Conservation (phyloP, 2,329 filamentous ascomycete species). For the Whalleya microplaca region DNA sequence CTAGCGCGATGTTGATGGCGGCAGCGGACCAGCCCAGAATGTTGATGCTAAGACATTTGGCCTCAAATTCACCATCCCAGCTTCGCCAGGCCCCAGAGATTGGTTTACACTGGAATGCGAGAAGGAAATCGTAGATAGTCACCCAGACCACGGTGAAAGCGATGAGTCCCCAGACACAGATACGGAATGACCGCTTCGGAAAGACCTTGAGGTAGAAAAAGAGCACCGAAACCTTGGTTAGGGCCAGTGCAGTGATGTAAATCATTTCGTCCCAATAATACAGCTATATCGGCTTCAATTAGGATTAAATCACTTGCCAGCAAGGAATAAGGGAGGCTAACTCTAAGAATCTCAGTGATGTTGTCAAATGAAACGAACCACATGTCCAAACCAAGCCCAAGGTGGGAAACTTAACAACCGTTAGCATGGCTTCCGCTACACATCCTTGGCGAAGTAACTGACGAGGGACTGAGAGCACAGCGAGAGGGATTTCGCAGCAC, state of each 20-base stretch:
- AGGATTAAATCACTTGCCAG: not conserved
- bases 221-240: constrained; percentile 43
- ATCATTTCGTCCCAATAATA: constrained; percentile 38
- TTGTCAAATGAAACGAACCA: constrained; percentile 48
- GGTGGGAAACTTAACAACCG: constrained; percentile 37
- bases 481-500: constrained; percentile 30
- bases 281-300: constrained; percentile 22
- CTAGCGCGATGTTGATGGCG: constrained; percentile 37
- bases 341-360: constrained; percentile 46
- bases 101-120: constrained; percentile 38
- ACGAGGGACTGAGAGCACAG: constrained; percentile 34
- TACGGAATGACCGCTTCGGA: constrained; percentile 33
- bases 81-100: constrained; percentile 35
- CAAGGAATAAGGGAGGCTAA: not conserved
- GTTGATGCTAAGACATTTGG: constrained; percentile 39
- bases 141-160: constrained; percentile 32
- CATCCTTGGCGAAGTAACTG: constrained; percentile 9
- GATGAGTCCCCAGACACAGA: constrained; percentile 33
- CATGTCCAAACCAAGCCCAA: constrained; percentile 48
- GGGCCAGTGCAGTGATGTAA: constrained; percentile 34
- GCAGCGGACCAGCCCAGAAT: constrained; percentile 38
- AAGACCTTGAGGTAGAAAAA: constrained; percentile 43
- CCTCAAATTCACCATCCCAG: constrained; percentile 39
- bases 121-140: constrained; percentile 32
- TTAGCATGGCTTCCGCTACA: constrained; percentile 3